Percentiles rank a stretch among this genome's conserved stretches.
Conservation (phyloP, 768 basidiomycete genomes). For the Agrocybe pediades region DNA sequence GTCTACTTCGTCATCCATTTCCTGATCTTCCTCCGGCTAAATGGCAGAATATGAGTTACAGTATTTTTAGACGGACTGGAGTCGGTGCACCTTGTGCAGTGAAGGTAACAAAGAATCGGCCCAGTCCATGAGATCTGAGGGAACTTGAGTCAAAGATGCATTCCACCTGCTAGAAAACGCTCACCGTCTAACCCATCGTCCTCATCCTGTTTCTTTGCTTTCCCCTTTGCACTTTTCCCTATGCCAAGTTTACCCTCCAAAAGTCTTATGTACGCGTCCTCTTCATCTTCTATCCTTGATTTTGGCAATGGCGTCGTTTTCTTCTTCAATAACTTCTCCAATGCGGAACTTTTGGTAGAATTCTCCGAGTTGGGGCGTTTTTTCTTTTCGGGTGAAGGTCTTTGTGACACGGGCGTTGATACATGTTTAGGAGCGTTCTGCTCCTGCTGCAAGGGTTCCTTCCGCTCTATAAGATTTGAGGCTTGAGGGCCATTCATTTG, state of each 20-base stretch:
- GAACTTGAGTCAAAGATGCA: background rate
- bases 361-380: background rate
- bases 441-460: too few relatives aligned
- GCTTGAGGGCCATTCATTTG: conserved; percentile 4
- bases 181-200: conserved; percentile 87
- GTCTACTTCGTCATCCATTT: background rate
- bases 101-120: conserved; percentile 36
- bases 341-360: background rate
- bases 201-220: conserved; percentile 50
- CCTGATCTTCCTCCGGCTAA: background rate
- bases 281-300: conserved; percentile 47
- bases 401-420: too few relatives aligned
- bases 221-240: conserved; percentile 38
- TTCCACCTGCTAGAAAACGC: conserved; percentile 13
- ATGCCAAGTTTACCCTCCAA: conserved; percentile 79
- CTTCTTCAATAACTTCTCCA: conserved; percentile 2
- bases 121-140: conserved; percentile 57
- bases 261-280: conserved; percentile 85
- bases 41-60: background rate
- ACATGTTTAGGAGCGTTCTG: background rate
- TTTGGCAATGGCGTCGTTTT: background rate
- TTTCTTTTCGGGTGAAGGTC: background rate
- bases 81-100: conserved; percentile 13
- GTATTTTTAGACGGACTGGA: background rate
- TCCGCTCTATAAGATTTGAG: too few relatives aligned